A percentile compares a stretch with the other conserved stretches of the same genome.
Evolutionary conservation across 768 basidiomycete genomes (phyloP).

Genomic region (Leccinum boreale): DNA sequence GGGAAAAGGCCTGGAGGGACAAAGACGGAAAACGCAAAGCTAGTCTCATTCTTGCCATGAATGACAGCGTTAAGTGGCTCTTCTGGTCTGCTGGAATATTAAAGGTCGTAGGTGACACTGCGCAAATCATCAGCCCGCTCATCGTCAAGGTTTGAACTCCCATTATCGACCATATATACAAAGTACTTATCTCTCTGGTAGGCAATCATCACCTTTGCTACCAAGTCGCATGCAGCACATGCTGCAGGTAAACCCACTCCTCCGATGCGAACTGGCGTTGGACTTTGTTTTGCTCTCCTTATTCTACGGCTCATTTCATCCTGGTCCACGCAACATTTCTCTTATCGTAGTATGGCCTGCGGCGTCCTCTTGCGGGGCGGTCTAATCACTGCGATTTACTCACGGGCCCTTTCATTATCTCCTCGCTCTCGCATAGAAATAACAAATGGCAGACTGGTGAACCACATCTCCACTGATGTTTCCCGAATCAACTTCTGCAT

Average conservation of each 20-base stretch:
- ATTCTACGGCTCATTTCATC: constrained; percentile 65
- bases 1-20: constrained; percentile 64
- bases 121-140: constrained; percentile 72
- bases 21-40: constrained; percentile 58
- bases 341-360: constrained; percentile 30
- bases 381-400: constrained; percentile 84
- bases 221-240: constrained; percentile 55
- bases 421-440: constrained; percentile 76
- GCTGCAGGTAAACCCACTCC: constrained; percentile 37
- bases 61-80: constrained; percentile 74
- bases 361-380: constrained; percentile 84
- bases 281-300: constrained; percentile 68
- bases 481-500: constrained; percentile 88
- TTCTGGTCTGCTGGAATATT: constrained; percentile 71
- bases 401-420: constrained; percentile 70
- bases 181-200: constrained; percentile 22
- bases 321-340: constrained; percentile 49
- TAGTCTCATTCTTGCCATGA: constrained; percentile 67
- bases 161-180: background rate
- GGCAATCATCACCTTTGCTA: constrained; percentile 71
- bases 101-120: constrained; percentile 61
- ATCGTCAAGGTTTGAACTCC: constrained; percentile 59
- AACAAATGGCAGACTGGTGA: constrained; percentile 60
- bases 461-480: constrained; percentile 65
- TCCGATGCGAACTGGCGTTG: constrained; percentile 59